phyloP scores from a whole-genome alignment of 2,329 filamentous ascomycete species.

The Epichloe sylvatica region DNA sequence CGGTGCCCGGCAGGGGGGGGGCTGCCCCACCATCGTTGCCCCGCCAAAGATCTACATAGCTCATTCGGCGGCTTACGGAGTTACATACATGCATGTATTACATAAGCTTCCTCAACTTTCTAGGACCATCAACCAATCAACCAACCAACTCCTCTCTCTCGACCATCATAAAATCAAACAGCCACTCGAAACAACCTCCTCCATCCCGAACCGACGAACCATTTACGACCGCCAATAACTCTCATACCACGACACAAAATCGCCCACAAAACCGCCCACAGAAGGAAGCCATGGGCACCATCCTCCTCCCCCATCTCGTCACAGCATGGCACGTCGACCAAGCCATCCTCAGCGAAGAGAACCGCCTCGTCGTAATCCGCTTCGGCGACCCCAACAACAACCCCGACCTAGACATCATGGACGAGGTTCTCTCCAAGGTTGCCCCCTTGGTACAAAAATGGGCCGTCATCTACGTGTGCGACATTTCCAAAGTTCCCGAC shows the following conservation, averaged over 20 bases:
- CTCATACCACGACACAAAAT: not conserved
- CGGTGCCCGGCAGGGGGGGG: too few relatives aligned
- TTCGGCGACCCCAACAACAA: slow-evolving; percentile 59
- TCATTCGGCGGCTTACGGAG: not conserved
- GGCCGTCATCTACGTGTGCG: slow-evolving; percentile 83
- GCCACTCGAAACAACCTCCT: too few relatives aligned
- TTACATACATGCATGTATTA: too few relatives aligned
- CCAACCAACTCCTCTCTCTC: too few relatives aligned
- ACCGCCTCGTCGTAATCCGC: slow-evolving; percentile 82
- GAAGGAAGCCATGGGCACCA: slow-evolving; percentile 49
- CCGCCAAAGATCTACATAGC: not conserved
- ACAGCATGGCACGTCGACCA: slow-evolving; percentile 98
- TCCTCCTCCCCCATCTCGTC: slow-evolving; percentile 79
- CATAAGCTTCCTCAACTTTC: not conserved
- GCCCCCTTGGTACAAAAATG: slow-evolving; percentile 91
- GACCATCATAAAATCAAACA: too few relatives aligned
- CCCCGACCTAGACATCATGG: slow-evolving; percentile 62
- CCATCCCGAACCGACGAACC: too few relatives aligned
- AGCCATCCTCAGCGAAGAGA: slow-evolving; percentile 76
- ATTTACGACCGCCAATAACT: too few relatives aligned
- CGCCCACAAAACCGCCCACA: not conserved
- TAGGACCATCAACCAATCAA: too few relatives aligned
- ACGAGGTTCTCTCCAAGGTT: slow-evolving; percentile 90
- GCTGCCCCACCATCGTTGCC: not conserved
- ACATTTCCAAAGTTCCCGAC: slow-evolving; percentile 79